A percentile compares a stretch with the other conserved stretches of the same genome.
Conservation (phyloP, 768 basidiomycete genomes). For the Stropharia rugosoannulata region DNA sequence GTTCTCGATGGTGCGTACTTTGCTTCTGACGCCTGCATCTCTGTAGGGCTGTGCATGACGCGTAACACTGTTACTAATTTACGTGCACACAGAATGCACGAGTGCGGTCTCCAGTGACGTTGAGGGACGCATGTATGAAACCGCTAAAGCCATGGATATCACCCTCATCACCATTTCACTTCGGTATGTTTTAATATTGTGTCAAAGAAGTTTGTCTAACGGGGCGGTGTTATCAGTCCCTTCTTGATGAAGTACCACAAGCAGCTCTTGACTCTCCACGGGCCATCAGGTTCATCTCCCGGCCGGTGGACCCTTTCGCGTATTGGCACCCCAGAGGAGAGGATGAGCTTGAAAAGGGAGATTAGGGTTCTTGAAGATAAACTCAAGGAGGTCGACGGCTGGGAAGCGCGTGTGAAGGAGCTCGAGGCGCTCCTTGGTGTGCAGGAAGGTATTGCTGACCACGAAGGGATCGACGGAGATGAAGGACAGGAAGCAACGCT, state of each 20-base stretch:
- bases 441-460: slow-evolving; percentile 16
- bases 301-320: slow-evolving; percentile 71
- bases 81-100: slow-evolving; percentile 70
- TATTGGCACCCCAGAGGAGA: slow-evolving; percentile 73
- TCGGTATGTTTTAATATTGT: slow-evolving; percentile 44
- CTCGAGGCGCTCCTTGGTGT: slow-evolving; percentile 55
- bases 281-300: slow-evolving; percentile 49
- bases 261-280: slow-evolving; percentile 75
- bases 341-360: slow-evolving; percentile 74
- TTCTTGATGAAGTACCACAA: slow-evolving; percentile 89
- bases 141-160: slow-evolving; percentile 84
- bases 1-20: slow-evolving; percentile 74
- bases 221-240: slow-evolving; percentile 45
- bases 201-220: not conserved
- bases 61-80: not conserved
- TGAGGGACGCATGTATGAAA: slow-evolving; percentile 94
- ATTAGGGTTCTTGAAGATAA: slow-evolving; percentile 64
- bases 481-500: slow-evolving; percentile 8
- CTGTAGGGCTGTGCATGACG: not conserved
- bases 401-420: slow-evolving; percentile 71
- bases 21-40: not conserved
- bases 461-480: slow-evolving; percentile 5
- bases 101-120: slow-evolving; percentile 96
- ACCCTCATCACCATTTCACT: slow-evolving; percentile 93
- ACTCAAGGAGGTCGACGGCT: slow-evolving; percentile 66